Evolutionary conservation across 495 filamentous ascomycete species (phyloP), one percentile per base, ranked within the genome.

Genomic region (Astrothelium subdiscretum): DNA sequence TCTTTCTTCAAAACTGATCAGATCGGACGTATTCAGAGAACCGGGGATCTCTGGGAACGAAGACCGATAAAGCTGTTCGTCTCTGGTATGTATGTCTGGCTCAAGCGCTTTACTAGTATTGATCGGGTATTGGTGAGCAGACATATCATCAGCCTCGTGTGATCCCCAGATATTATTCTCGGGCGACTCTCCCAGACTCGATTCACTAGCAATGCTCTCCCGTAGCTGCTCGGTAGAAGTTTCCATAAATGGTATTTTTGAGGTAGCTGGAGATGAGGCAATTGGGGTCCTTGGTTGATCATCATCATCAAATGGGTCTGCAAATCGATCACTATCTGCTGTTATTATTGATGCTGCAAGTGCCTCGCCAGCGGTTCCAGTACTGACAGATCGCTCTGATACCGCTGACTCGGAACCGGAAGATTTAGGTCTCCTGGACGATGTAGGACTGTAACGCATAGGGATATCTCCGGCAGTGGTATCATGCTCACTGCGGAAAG

Each of bases 311-410:
- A 38, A 58, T 31, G 59, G 62, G 26, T 67, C 65, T 3, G 65
- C 65, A 31, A 62, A 63, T 6, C 59, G 61, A 40, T 64, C 61
- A 10, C 24, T 32, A 60, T 63, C 65, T 15, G 29, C 48, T 18
- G 65, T 63, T 27, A 32, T 26, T 12, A 60, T 32, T 29, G 66
- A 67, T 24, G 61, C 65, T 31, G 8, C 24, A 11, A 54, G 48
- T 8, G 12, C 29, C 15, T 54, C 48, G 48, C 22, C 48, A 26
- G 24, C n/a, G 3, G 8, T 27, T 29, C 29, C 24, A 15, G 24
- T 29, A 54, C 48, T 15, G 48, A 10, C 2, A 54, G 48, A 54
- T 27, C 48, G 48, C 15, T 29, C 48, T 29, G 24, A 54, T 27
- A 29, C 24, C 8, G 48, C 3, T 3, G 24, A 54, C 3, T 29